phyloP scores from a whole-genome alignment of 2,329 filamentous ascomycete genomes.

The Chaetomium sp. region DNA sequence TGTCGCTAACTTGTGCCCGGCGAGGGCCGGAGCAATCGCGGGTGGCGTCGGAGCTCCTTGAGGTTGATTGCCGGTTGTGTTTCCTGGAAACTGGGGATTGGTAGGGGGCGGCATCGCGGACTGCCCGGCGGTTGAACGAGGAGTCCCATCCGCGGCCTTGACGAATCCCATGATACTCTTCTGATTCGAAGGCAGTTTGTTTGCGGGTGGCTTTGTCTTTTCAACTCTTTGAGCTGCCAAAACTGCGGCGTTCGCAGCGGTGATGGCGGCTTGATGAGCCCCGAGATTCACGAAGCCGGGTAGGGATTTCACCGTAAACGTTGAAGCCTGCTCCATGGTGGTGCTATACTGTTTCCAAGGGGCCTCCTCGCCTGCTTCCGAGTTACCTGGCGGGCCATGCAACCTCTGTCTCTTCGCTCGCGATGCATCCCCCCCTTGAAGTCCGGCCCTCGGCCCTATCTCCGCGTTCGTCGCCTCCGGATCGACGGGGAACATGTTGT shows the following conservation, averaged over 20 bases:
- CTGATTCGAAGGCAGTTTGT: slow-evolving; percentile 34
- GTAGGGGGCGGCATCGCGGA: background rate
- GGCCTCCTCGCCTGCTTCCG: slow-evolving; percentile 27
- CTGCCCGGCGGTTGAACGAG: background rate
- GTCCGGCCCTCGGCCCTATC: slow-evolving; percentile 8
- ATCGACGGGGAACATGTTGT: slow-evolving; percentile 61
- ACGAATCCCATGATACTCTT: slow-evolving; percentile 39
- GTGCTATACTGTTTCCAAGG: slow-evolving; percentile 44
- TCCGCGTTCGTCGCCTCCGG: slow-evolving; percentile 35
- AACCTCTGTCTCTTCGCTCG: slow-evolving; percentile 26
- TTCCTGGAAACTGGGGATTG: background rate
- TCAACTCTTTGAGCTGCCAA: slow-evolving; percentile 16
- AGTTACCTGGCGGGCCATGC: slow-evolving; percentile 26
- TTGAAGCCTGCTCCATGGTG: slow-evolving; percentile 54
- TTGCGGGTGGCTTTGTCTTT: slow-evolving; percentile 23
- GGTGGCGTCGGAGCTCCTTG: slow-evolving; percentile 3
- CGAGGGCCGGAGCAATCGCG: slow-evolving; percentile 23
- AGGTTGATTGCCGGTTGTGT: slow-evolving; percentile 3
- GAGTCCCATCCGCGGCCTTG: slow-evolving; percentile 19
- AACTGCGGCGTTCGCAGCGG: slow-evolving; percentile 27
- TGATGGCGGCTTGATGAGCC: slow-evolving; percentile 42
- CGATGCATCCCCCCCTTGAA: slow-evolving; percentile 16
- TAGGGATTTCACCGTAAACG: slow-evolving; percentile 53
- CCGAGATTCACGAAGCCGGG: slow-evolving; percentile 58
- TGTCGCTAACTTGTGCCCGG: slow-evolving; percentile 38